These are phyloP conservation scores for Plasmodium coatneyi DNA, from an alignment of 169 alveolate genomes.

Conservation along the genomic window DNA sequence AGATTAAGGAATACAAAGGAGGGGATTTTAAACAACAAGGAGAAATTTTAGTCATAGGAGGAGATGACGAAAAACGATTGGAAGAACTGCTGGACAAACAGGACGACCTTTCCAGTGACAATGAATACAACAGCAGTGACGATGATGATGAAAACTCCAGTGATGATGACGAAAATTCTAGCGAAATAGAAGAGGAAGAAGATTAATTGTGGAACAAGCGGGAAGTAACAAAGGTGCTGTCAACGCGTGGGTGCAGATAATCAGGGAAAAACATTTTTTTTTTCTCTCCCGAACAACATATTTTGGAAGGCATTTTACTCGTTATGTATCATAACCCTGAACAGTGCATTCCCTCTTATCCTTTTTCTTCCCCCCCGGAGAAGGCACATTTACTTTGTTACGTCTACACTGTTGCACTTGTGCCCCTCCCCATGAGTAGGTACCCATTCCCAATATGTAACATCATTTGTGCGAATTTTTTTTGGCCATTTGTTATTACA, in stretches of 20 bases:
- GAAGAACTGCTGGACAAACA: constrained; percentile 86
- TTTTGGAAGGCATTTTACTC: not conserved
- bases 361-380: not conserved
- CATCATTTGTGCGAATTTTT: not conserved
- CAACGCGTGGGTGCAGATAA: not conserved
- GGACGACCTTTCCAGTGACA: constrained; percentile 82
- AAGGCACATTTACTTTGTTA: not conserved
- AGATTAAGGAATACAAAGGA: constrained; percentile 87
- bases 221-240: not conserved
- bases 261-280: not conserved
- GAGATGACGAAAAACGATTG: constrained; percentile 90
- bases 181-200: constrained; percentile 87
- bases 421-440: not conserved
- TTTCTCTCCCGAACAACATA: not conserved
- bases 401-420: not conserved
- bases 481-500: not conserved
- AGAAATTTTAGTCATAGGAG: constrained; percentile 91
- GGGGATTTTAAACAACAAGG: constrained; percentile 93
- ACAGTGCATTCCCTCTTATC: not conserved
- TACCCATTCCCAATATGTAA: not conserved
- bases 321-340: not conserved
- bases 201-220: constrained; percentile 61
- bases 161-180: constrained; percentile 85
- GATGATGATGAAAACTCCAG: constrained; percentile 93
- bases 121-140: constrained; percentile 85